These are phyloP conservation scores for Lophiotrema nucula DNA, from an alignment of 495 filamentous ascomycete genomes.

Conservation along the genomic window DNA sequence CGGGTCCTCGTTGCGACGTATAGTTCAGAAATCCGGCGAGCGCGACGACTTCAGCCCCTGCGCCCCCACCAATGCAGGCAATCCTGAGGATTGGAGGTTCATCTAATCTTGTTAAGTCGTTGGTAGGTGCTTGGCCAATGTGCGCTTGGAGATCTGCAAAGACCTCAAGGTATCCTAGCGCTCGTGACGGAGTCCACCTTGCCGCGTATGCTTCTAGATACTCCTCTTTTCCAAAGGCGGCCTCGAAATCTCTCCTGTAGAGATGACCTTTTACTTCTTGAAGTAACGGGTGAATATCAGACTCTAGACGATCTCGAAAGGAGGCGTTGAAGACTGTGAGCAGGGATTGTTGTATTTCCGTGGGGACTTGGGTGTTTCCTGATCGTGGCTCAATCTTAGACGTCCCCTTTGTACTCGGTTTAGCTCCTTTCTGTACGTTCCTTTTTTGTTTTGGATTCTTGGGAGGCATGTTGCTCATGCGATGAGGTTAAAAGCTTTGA, in stretches of 20 bases:
- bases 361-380: slow-evolving; percentile 31
- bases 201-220: slow-evolving; percentile 76
- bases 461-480: too few relatives aligned
- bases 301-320: slow-evolving; percentile 50
- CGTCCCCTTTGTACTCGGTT: too few relatives aligned
- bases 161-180: slow-evolving; percentile 72
- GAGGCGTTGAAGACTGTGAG: slow-evolving; percentile 73
- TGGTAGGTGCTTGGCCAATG: slow-evolving; percentile 25
- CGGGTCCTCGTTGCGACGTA: slow-evolving; percentile 32
- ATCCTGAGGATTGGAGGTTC: too few relatives aligned
- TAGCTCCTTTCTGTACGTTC: not conserved
- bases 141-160: slow-evolving; percentile 52
- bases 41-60: slow-evolving; percentile 79
- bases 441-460: not conserved
- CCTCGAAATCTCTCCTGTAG: slow-evolving; percentile 77
- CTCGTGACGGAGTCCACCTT: slow-evolving; percentile 80
- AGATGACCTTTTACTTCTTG: slow-evolving; percentile 82
- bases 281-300: slow-evolving; percentile 54
- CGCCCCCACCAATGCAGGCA: slow-evolving; percentile 71
- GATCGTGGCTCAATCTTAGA: too few relatives aligned
- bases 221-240: slow-evolving; percentile 69
- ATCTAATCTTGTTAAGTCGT: too few relatives aligned
- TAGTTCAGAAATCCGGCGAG: slow-evolving; percentile 61
- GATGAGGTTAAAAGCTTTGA: too few relatives aligned
- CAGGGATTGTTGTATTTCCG: slow-evolving; percentile 66